Conservation (phyloP, 2,329 filamentous ascomycete species). For the Fusarium torulosum region DNA sequence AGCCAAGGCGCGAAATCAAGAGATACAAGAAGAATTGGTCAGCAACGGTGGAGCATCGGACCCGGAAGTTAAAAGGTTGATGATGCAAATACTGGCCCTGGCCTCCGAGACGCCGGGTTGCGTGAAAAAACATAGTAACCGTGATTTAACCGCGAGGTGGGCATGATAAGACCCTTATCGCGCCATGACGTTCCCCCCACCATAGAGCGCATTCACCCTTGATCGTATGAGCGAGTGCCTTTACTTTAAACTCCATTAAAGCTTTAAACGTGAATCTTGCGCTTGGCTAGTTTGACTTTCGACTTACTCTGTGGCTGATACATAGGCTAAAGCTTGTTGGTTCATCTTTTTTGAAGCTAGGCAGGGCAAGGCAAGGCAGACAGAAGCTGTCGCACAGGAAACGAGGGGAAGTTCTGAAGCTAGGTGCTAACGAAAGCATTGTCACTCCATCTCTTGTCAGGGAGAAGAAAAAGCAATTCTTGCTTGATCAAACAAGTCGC, state of each 20-base stretch:
- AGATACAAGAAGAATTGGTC: constrained; percentile 41
- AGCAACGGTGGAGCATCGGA: constrained; percentile 40
- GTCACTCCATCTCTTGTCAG: constrained; percentile 10
- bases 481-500: constrained; percentile 1
- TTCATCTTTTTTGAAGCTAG: constrained; percentile 8
- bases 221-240: constrained; percentile 20
- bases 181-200: constrained; percentile 38
- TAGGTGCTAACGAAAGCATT: constrained; percentile 13
- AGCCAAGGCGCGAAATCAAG: constrained; percentile 15
- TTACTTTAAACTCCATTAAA: constrained; percentile 10
- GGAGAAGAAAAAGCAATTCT: constrained; percentile 22
- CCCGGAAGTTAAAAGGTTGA: constrained; percentile 2
- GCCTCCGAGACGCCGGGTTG: constrained; percentile 11
- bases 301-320: constrained; percentile 16
- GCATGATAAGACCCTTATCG: constrained; percentile 40
- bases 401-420: constrained; percentile 30
- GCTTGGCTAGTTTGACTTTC: constrained; percentile 19
- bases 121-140: constrained; percentile 36
- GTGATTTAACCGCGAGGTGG: constrained; percentile 38
- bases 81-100: constrained; percentile 31
- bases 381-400: constrained; percentile 37
- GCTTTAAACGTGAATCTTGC: neutral
- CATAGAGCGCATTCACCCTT: constrained; percentile 21
- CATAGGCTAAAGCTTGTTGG: constrained; percentile 26
- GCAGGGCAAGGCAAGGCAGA: constrained; percentile 1